phyloP scores from a whole-genome alignment of 768 basidiomycete genomes.

The Lactarius trivialis region DNA sequence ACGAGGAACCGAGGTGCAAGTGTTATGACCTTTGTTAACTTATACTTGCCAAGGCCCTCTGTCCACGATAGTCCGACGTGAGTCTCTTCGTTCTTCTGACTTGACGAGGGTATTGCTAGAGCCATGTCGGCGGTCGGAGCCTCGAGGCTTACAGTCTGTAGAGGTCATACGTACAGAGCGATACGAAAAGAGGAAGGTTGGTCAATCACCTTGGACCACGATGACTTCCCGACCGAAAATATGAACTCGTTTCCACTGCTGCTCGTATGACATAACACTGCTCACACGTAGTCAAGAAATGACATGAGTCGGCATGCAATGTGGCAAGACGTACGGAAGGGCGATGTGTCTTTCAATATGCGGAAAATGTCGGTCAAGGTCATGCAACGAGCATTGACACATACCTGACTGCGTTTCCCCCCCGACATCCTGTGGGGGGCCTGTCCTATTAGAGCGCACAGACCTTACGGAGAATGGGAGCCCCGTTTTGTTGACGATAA shows the following conservation, averaged over 20 bases:
- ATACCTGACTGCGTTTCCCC: constrained; percentile 66
- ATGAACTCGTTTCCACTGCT: constrained; percentile 79
- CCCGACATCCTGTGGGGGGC: constrained; percentile 71
- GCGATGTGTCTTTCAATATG: constrained; percentile 39
- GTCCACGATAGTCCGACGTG: constrained; percentile 87
- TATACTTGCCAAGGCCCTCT: constrained; percentile 96
- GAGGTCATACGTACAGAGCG: neutral
- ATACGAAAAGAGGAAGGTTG: neutral
- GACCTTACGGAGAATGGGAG: constrained; percentile 73
- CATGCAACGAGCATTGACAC: constrained; percentile 15
- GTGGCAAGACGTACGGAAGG: constrained; percentile 63
- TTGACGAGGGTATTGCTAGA: constrained; percentile 59
- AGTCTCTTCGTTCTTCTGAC: constrained; percentile 57
- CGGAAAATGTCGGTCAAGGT: neutral
- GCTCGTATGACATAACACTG: constrained; percentile 82
- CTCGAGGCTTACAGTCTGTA: constrained; percentile 78
- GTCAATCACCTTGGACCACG: constrained; percentile 75
- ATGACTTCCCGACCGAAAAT: constrained; percentile 72
- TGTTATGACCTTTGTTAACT: constrained; percentile 89
- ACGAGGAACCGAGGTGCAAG: constrained; percentile 86
- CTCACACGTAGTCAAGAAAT: neutral
- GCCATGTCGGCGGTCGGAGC: constrained; percentile 88
- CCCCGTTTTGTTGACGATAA: constrained; percentile 90
- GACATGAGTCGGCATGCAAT: neutral
- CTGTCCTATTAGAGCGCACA: constrained; percentile 51